A percentile compares a stretch with the other conserved stretches of the same genome.
Conservation (phyloP, 768 basidiomycete species). For the Mycena metata region DNA sequence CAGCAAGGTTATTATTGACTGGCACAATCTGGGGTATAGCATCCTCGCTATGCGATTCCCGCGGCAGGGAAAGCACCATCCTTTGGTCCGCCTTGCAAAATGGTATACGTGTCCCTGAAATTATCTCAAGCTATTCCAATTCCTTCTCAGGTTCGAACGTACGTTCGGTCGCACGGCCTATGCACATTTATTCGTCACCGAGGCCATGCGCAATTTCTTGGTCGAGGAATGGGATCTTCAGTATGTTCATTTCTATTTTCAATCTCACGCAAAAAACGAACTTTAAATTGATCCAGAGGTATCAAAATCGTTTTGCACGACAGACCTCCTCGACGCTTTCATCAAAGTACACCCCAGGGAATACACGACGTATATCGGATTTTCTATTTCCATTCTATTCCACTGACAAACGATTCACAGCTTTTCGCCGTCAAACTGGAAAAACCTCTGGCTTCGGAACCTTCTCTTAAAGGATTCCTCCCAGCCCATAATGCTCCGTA, state of each 20-base stretch:
- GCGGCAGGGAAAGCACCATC: constrained; percentile 78
- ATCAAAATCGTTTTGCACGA: constrained; percentile 87
- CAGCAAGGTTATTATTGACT: constrained; percentile 94
- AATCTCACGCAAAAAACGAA: background rate
- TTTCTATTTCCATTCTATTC: background rate
- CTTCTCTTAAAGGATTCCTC: constrained; percentile 62
- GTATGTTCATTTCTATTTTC: constrained; percentile 59
- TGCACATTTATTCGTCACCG: constrained; percentile 94
- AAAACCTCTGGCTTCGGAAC: constrained; percentile 49
- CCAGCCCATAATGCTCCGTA: constrained; percentile 66
- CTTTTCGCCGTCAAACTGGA: constrained; percentile 64
- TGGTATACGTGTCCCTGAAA: constrained; percentile 61
- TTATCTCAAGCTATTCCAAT: background rate
- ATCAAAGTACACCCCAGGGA: constrained; percentile 75
- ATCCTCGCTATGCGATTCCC: constrained; percentile 76
- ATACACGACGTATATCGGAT: constrained; percentile 74
- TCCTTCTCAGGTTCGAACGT: constrained; percentile 77
- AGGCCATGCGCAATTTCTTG: constrained; percentile 84
- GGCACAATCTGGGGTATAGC: constrained; percentile 98
- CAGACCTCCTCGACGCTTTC: constrained; percentile 90
- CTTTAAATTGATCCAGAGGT: constrained; percentile 65
- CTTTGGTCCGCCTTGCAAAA: constrained; percentile 80
- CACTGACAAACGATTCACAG: constrained; percentile 45
- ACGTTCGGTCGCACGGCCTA: constrained; percentile 86
- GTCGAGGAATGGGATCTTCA: constrained; percentile 79